These are phyloP conservation scores for Wickerhamiella allomyrinae DNA, from an alignment of 805 yeast species.

Conservation along the genomic window DNA sequence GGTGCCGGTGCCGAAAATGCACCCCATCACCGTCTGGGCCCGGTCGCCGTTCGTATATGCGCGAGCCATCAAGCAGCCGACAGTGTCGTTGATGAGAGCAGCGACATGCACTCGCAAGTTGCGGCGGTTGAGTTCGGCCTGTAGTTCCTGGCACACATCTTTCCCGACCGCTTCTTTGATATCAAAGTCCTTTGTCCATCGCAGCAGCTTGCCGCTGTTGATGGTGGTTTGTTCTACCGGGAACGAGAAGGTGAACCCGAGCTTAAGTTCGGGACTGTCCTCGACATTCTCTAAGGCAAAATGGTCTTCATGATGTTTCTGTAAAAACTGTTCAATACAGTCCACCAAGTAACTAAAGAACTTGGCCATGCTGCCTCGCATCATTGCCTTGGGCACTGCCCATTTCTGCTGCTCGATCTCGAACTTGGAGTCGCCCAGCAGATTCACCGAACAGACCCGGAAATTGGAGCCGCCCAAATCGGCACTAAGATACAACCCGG, in stretches of 20 bases:
- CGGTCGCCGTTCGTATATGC: slow-evolving; percentile 60
- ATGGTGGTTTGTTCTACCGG: slow-evolving; percentile 81
- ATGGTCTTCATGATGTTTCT: slow-evolving; percentile 45
- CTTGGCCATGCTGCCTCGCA: slow-evolving; percentile 49
- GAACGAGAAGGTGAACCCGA: slow-evolving; percentile 91
- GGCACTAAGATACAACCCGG: slow-evolving; percentile 74
- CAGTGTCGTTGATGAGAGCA: slow-evolving; percentile 92
- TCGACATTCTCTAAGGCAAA: slow-evolving; percentile 18
- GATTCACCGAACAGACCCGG: slow-evolving; percentile 76
- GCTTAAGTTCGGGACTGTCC: slow-evolving; percentile 32
- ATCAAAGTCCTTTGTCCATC: slow-evolving; percentile 96
- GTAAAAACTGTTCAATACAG: slow-evolving; percentile 50
- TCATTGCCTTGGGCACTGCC: slow-evolving; percentile 63
- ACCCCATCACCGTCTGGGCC: slow-evolving; percentile 70
- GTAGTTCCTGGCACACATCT: slow-evolving; percentile 66
- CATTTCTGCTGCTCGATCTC: slow-evolving; percentile 59
- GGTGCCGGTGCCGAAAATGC: slow-evolving; percentile 95
- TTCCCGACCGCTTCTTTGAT: slow-evolving; percentile 72
- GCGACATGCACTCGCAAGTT: slow-evolving; percentile 49
- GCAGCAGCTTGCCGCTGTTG: slow-evolving; percentile 61
- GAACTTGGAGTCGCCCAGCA: slow-evolving; percentile 53
- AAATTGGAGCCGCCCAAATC: slow-evolving; percentile 95
- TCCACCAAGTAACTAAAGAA: slow-evolving; percentile 64
- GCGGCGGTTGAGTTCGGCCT: slow-evolving; percentile 46
- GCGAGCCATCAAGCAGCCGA: slow-evolving; percentile 81